These are phyloP conservation scores for Lithospermum erythrorhizon DNA, from an alignment of 257 asterid genomes.

Conservation along the genomic window DNA sequence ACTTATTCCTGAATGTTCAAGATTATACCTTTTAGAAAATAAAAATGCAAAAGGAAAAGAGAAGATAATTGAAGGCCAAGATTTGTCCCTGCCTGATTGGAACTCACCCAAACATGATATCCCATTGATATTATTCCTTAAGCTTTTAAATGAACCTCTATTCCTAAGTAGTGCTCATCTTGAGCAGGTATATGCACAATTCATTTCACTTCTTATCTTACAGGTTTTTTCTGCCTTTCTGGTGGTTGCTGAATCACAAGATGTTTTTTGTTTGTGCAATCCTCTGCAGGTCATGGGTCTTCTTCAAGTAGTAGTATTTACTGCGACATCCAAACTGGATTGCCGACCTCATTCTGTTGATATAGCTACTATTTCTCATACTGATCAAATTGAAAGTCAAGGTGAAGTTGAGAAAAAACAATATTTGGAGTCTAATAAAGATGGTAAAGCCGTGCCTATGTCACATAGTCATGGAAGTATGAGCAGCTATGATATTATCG, in stretches of 20 bases:
- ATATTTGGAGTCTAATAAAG: slow-evolving; percentile 32
- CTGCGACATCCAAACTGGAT: slow-evolving; percentile 79
- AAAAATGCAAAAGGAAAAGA: slow-evolving; percentile 45
- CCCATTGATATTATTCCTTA: slow-evolving; percentile 76
- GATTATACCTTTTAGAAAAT: slow-evolving; percentile 22
- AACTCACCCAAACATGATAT: slow-evolving; percentile 42
- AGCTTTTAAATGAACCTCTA: slow-evolving; percentile 74
- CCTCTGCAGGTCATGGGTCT: slow-evolving; percentile 79
- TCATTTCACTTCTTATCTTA: not conserved
- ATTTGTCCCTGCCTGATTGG: slow-evolving; percentile 9
- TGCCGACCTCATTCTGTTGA: slow-evolving; percentile 47
- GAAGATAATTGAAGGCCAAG: slow-evolving; percentile 16
- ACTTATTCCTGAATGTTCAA: slow-evolving; percentile 38
- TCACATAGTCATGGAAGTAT: slow-evolving; percentile 39
- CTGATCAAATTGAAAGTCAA: slow-evolving; percentile 26
- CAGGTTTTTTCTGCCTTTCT: not conserved
- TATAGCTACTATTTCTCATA: slow-evolving; percentile 32
- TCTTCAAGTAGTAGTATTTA: slow-evolving; percentile 72
- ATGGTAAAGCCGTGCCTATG: slow-evolving; percentile 30
- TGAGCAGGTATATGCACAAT: slow-evolving; percentile 58
- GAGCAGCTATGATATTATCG: slow-evolving; percentile 41
- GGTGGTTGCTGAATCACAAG: slow-evolving; percentile 5
- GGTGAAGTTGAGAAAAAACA: slow-evolving; percentile 30
- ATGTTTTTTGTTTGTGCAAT: slow-evolving; percentile 6
- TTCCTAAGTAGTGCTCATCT: slow-evolving; percentile 84